Base-by-base conservation (phyloP, 768 basidiomycete genomes). In the Mycena chlorophos region DNA sequence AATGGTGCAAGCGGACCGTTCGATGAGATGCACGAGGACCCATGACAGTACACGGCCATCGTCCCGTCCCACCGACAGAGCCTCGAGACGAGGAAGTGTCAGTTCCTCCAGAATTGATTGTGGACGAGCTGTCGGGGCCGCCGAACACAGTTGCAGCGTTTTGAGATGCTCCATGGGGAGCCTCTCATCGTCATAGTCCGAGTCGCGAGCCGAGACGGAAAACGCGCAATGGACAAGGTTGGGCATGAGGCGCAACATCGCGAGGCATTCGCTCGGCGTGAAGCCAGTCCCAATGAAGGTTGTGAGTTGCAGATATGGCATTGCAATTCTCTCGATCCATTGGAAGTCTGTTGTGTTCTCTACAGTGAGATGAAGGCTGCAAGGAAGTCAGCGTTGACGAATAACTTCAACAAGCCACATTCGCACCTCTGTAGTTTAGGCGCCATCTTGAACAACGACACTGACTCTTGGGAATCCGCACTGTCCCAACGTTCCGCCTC, bases 191-290 rank as follows among this genome's bases (percentile, higher is more conserved):
- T n/a, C 13, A 14, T 19, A 3, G 48, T 16, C 20, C 40, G 40
- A 42, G 20, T 42, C 40, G 20, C 40, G 40, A 42, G 13, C 5
- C 5, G 40, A 42, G 5, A 58, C 19, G 30, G 49, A 27, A 22
- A 58, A 53, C 12, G 46, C 57, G 16, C 52, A 58, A 3, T 58
- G 29, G 30, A 58, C 31, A 3, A 58, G 57, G 17, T 39, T 42
- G 29, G 52, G 39, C 16, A 19, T 50, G 3, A 28, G 16, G 16
- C 5, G n/a, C 3, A 58, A 31, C 6, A 58, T 8, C 5, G 14
- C 20, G 29, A 54, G 25, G 23, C 47, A 49, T 45, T 58, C 57
- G 20, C 14, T 4, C 3, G 26, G 8, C 12, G 19, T 10, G 52
- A 58, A 58, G 10, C 16, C 31, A 16, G 52, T 54, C 12, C 52